Evolutionary conservation across 108 stramenopile species (phyloP).

Genomic region (Nannochloropsis salina): DNA sequence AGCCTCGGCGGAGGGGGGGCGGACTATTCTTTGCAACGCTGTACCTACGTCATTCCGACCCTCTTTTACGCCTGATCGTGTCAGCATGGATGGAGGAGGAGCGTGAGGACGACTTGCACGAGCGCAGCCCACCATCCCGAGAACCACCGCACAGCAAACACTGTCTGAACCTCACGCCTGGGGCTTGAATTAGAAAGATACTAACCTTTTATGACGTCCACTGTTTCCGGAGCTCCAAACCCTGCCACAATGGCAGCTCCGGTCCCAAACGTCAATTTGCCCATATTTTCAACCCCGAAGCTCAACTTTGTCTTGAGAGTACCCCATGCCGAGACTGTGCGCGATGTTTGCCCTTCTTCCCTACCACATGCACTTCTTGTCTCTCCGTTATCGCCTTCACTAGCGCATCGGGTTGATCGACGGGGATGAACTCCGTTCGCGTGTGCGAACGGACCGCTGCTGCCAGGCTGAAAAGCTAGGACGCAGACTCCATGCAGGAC

Average conservation of each 20-base stretch:
- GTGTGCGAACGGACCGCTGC: too few relatives aligned
- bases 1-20: slow-evolving; percentile 32
- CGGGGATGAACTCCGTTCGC: too few relatives aligned
- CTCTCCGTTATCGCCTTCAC: background rate
- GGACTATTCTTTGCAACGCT: background rate
- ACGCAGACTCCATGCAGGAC: background rate
- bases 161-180: too few relatives aligned
- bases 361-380: background rate
- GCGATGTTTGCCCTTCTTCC: background rate
- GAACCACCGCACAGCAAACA: too few relatives aligned
- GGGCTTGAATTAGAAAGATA: too few relatives aligned
- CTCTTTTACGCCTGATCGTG: background rate
- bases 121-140: too few relatives aligned
- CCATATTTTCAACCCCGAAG: background rate
- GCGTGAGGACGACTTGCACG: too few relatives aligned
- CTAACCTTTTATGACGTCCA: background rate
- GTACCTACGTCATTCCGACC: slow-evolving; percentile 8
- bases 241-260: slow-evolving; percentile 15
- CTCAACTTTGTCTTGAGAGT: background rate
- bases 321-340: background rate
- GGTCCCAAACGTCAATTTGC: slow-evolving; percentile 3
- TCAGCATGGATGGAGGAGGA: too few relatives aligned
- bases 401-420: too few relatives aligned
- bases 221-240: background rate
- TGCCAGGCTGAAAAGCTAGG: background rate